phyloP scores from a whole-genome alignment of 2,329 filamentous ascomycete genomes.

The Tolypocladium cylindrosporum region DNA sequence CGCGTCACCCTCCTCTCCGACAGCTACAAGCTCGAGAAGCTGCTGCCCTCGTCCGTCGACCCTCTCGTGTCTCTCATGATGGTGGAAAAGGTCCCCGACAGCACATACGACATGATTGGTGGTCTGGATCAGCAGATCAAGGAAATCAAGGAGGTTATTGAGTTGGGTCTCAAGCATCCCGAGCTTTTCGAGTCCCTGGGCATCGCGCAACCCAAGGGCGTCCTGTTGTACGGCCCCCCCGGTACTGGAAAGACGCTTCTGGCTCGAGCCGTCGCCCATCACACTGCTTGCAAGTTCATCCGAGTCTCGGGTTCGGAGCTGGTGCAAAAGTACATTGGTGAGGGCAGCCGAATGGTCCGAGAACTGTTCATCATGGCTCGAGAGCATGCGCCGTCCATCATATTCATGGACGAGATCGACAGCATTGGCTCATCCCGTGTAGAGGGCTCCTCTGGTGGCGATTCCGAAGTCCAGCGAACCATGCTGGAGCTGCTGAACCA shows the following conservation, averaged over 20 bases:
- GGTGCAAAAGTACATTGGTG: constrained; percentile 98
- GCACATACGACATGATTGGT: constrained; percentile 99
- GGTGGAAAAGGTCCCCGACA: constrained; percentile 99
- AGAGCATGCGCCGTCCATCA: constrained; percentile 96
- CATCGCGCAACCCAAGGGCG: constrained; percentile 96
- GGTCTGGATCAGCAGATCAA: constrained; percentile 98
- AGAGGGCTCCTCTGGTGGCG: constrained; percentile 87
- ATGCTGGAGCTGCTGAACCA: constrained; percentile 99
- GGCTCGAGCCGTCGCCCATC: constrained; percentile 90
- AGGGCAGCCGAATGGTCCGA: constrained; percentile 95
- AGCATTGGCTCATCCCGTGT: constrained; percentile 96
- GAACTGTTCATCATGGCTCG: constrained; percentile 98
- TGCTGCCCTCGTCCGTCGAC: constrained; percentile 95
- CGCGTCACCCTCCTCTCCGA: constrained; percentile 94
- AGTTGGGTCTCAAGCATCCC: constrained; percentile 94
- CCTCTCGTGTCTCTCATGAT: constrained; percentile 99
- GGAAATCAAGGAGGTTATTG: constrained; percentile 99
- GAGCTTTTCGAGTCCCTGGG: constrained; percentile 98
- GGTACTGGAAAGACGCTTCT: constrained; percentile 96
- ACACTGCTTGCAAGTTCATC: constrained; percentile 99
- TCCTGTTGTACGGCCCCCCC: constrained; percentile 89
- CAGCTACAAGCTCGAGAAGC: constrained; percentile 97
- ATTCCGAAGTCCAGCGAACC: constrained; percentile 95
- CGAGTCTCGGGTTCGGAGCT: constrained; percentile 91
- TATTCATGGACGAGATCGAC: constrained; percentile 99